phyloP scores from a whole-genome alignment of 75 land plant genomes.

The Picea glauca region DNA sequence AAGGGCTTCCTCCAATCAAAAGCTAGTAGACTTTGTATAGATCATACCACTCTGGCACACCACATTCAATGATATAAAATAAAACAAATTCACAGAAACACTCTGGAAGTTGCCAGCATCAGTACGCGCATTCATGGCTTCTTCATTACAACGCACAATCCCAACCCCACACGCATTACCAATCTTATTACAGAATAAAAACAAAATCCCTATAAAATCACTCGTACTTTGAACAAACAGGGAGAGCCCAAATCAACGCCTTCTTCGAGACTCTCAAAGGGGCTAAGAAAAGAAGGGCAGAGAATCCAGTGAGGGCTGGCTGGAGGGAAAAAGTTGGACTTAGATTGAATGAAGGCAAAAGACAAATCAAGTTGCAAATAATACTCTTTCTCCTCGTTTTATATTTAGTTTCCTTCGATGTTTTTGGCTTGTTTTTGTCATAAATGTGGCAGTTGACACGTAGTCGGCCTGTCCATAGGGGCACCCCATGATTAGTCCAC shows the following conservation, averaged over 20 bases:
- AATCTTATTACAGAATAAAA: neutral
- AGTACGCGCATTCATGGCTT: neutral
- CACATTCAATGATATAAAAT: neutral
- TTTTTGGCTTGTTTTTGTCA: neutral
- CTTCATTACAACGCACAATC: constrained; percentile 11
- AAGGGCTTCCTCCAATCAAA: neutral
- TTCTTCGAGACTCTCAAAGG: no score
- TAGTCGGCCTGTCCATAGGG: neutral
- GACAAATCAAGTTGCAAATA: neutral
- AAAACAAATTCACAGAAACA: neutral
- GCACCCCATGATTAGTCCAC: neutral
- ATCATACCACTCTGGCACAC: constrained; percentile 3
- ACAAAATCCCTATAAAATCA: neutral
- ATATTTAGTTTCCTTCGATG: neutral
- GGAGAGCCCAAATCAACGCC: neutral
- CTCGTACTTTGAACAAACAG: neutral
- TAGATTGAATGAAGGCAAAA: neutral
- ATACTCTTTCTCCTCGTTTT: neutral
- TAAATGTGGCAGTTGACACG: neutral
- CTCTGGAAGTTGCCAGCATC: neutral
- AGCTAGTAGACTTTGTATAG: neutral
- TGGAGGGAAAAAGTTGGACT: neutral
- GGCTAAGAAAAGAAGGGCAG: neutral
- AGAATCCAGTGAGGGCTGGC: neutral
- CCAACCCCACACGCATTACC: constrained; percentile 5